These are phyloP conservation scores for Pistacia atlantica DNA, from an alignment of 345 rosid genomes.

Conservation along the genomic window DNA sequence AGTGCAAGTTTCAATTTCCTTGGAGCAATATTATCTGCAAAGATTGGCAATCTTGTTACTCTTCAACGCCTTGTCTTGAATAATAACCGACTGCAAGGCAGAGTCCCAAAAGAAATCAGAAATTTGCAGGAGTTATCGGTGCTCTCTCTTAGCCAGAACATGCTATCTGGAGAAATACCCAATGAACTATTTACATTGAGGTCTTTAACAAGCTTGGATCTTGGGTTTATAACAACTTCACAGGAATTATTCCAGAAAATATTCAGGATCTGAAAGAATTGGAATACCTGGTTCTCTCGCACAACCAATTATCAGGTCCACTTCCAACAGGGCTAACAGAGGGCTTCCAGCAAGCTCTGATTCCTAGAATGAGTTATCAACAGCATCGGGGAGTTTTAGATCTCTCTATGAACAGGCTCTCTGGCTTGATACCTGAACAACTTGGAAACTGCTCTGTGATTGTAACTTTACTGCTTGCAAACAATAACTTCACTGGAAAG, in stretches of 20 bases:
- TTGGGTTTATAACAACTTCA: slow-evolving; percentile 17
- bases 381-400: slow-evolving; percentile 20
- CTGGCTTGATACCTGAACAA: slow-evolving; percentile 16
- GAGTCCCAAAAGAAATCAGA: slow-evolving; percentile 16
- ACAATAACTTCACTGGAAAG: slow-evolving; percentile 20
- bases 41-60: slow-evolving; percentile 10
- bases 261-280: slow-evolving; percentile 10
- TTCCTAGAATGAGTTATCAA: slow-evolving; percentile 13
- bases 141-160: slow-evolving; percentile 13
- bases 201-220: slow-evolving; percentile 18
- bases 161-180: slow-evolving; percentile 14
- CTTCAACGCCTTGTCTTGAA: slow-evolving; percentile 16
- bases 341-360: slow-evolving; percentile 12
- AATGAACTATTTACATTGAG: slow-evolving; percentile 16
- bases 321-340: slow-evolving; percentile 10
- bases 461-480: slow-evolving; percentile 18
- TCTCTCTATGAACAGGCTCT: slow-evolving; percentile 19
- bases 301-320: slow-evolving; percentile 20
- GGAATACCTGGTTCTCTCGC: slow-evolving; percentile 15
- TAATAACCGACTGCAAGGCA: slow-evolving; percentile 16
- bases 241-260: slow-evolving; percentile 9
- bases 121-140: slow-evolving; percentile 13
- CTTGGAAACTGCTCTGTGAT: slow-evolving; percentile 19
- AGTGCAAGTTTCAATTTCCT: slow-evolving; percentile 17
- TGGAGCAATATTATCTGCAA: background rate